phyloP scores from a whole-genome alignment of 1,139 yeast species.

The Lodderomyces beijingensis region DNA sequence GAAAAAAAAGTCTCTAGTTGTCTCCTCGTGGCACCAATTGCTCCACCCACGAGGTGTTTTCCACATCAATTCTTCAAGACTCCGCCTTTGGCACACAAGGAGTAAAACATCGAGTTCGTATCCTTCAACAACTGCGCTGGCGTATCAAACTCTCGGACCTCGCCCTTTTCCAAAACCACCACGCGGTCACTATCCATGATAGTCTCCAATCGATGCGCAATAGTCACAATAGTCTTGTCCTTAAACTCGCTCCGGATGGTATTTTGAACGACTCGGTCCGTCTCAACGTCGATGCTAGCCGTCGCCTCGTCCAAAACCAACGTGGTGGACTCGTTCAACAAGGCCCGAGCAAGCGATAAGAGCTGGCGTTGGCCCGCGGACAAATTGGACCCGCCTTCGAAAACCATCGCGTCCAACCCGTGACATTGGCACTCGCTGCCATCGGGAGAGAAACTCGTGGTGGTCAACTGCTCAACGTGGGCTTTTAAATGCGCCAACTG shows the following conservation, averaged over 20 bases:
- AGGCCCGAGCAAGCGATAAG: slow-evolving; percentile 33
- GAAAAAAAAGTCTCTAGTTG: too few species aligned
- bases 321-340: slow-evolving; percentile 25
- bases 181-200: slow-evolving; percentile 33
- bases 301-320: slow-evolving; percentile 37
- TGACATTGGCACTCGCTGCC: slow-evolving; percentile 15
- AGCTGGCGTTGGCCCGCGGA: slow-evolving; percentile 35
- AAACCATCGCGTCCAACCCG: slow-evolving; percentile 21
- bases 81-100: slow-evolving; percentile 30
- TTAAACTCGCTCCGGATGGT: slow-evolving; percentile 30
- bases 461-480: slow-evolving; percentile 28
- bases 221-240: slow-evolving; percentile 32
- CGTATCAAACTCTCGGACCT: slow-evolving; percentile 28
- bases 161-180: slow-evolving; percentile 29
- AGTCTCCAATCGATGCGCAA: slow-evolving; percentile 36
- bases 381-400: slow-evolving; percentile 32
- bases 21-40: too few species aligned
- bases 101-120: slow-evolving; percentile 21
- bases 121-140: slow-evolving; percentile 24
- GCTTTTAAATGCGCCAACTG: slow-evolving; percentile 33
- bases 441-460: slow-evolving; percentile 16
- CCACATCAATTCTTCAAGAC: too few species aligned
- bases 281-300: slow-evolving; percentile 36
- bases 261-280: slow-evolving; percentile 32
- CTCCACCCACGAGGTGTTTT: too few species aligned